Evolutionary conservation across 371 early-diverging fungal genomes (phyloP).

Genomic region (Mortierella sp.): DNA sequence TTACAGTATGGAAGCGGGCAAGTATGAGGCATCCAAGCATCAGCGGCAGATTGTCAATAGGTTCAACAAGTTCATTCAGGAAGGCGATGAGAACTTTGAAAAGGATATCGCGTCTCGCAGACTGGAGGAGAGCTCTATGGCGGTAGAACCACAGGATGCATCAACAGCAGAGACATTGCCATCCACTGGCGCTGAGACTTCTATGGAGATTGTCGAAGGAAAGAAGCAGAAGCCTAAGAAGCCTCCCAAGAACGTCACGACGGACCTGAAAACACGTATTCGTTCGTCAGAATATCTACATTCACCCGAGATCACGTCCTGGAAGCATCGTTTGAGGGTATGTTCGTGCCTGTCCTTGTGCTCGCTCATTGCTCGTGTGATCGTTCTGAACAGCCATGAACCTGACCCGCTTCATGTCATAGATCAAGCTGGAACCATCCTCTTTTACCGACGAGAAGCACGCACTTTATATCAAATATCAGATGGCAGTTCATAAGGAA

Average conservation of each 20-base stretch:
- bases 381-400: too few species aligned
- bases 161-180: neutral
- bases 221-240: conserved; percentile 48
- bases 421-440: conserved; percentile 72
- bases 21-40: conserved; percentile 67
- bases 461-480: conserved; percentile 83
- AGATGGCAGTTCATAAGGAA: conserved; percentile 82
- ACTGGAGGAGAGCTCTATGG: conserved; percentile 1
- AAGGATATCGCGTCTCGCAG: conserved; percentile 29
- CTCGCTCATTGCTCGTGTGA: too few species aligned
- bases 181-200: neutral
- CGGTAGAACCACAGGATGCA: conserved; percentile 1
- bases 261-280: conserved; percentile 33
- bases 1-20: conserved; percentile 60
- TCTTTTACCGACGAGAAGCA: conserved; percentile 79
- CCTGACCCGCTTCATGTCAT: neutral
- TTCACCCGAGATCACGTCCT: conserved; percentile 38
- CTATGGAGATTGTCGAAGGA: neutral
- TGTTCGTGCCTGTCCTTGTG: too few species aligned
- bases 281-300: conserved; percentile 39
- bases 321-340: conserved; percentile 56
- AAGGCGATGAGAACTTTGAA: conserved; percentile 47
- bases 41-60: conserved; percentile 76
- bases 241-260: conserved; percentile 29
- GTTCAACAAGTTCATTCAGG: conserved; percentile 64